phyloP scores from a whole-genome alignment of 495 filamentous ascomycete genomes.

The Penicillium manginii region DNA sequence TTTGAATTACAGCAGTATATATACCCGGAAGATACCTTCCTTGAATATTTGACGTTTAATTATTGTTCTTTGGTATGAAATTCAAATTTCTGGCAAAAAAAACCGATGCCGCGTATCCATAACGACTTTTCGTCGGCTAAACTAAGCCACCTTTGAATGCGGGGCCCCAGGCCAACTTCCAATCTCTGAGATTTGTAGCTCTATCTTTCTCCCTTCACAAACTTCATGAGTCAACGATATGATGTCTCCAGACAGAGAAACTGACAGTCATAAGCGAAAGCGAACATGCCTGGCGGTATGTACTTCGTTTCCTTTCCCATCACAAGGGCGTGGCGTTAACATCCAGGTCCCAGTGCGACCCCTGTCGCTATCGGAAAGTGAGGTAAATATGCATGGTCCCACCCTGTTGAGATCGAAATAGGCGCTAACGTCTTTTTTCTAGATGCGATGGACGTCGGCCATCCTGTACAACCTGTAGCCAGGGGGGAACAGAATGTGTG shows the following conservation, averaged over 20 bases:
- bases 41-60: too few species aligned
- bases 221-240: not conserved
- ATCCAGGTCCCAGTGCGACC: conserved; percentile 4
- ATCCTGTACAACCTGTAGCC: conserved; percentile 16
- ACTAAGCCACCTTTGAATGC: conserved; percentile 2
- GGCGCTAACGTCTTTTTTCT: not conserved
- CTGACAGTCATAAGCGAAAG: conserved; percentile 14
- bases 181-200: not conserved
- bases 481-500: conserved; percentile 10
- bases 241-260: conserved; percentile 7
- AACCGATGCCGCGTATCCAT: not conserved
- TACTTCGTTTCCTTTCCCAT: not conserved
- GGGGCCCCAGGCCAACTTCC: conserved; percentile 5
- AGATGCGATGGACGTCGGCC: conserved; percentile 22
- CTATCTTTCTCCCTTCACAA: not conserved
- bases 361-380: conserved; percentile 19
- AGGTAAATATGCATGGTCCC: conserved; percentile 6
- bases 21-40: too few species aligned
- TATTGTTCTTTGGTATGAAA: not conserved
- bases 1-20: too few species aligned
- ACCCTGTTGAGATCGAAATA: not conserved
- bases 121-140: not conserved
- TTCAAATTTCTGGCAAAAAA: not conserved
- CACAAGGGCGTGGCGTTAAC: not conserved
- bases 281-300: conserved; percentile 13